phyloP scores from a whole-genome alignment of 1,284 basidiomycete species.

The Ustilago loliicola region DNA sequence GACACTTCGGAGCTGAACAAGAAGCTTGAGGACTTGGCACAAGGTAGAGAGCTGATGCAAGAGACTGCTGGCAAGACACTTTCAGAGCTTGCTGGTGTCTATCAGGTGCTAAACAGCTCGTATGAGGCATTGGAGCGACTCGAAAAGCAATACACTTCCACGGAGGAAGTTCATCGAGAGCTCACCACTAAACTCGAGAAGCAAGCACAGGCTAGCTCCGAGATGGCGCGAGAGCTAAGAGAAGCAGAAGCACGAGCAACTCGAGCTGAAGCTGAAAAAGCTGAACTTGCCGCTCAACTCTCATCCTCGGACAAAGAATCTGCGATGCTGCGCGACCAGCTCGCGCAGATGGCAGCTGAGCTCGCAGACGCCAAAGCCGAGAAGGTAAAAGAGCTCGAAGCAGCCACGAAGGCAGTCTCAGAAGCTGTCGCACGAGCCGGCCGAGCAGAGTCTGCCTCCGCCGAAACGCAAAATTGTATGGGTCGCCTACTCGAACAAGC shows the following conservation, averaged over 20 bases:
- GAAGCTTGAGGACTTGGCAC: constrained; percentile 26
- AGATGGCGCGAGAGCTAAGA: constrained; percentile 16
- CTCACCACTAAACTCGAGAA: constrained; percentile 10
- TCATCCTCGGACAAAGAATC: constrained; percentile 27
- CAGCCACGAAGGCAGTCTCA: constrained; percentile 36
- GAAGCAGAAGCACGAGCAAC: constrained; percentile 25
- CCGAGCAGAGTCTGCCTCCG: constrained; percentile 33
- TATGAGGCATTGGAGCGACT: constrained; percentile 35
- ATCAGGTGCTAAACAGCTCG: constrained; percentile 35
- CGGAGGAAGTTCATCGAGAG: constrained; percentile 26
- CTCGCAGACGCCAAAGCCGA: constrained; percentile 34
- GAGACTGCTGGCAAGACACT: constrained; percentile 41
- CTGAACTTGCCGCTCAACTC: constrained; percentile 11
- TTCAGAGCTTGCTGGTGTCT: constrained; percentile 35
- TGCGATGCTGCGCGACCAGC: constrained; percentile 35
- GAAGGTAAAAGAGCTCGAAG: constrained; percentile 37
- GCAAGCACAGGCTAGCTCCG: constrained; percentile 17
- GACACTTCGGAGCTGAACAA: constrained; percentile 5
- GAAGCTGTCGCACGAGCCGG: constrained; percentile 45
- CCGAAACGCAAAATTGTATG: constrained; percentile 32
- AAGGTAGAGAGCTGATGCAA: constrained; percentile 9
- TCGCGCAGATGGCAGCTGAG: constrained; percentile 46
- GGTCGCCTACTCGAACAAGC: constrained; percentile 26
- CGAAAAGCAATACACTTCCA: constrained; percentile 20
- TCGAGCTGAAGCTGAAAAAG: constrained; percentile 17